Percentiles rank a stretch among this genome's conserved stretches.
Evolutionary conservation across 106 monocot species (phyloP).

Genomic region (Amphibolis antarctica): DNA sequence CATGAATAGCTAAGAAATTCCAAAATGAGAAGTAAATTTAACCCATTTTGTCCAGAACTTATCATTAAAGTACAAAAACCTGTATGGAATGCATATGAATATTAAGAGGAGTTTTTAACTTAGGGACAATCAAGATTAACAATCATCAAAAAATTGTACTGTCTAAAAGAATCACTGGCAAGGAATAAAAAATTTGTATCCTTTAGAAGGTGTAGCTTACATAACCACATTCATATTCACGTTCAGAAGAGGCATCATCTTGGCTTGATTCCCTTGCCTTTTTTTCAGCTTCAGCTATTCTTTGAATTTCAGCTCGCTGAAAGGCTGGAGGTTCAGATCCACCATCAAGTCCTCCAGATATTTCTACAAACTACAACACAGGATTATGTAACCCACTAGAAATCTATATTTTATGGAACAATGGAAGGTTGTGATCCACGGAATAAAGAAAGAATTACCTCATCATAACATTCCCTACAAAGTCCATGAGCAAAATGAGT

Average conservation of each 20-base stretch:
- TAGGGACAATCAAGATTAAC: too few species aligned
- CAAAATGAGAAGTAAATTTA: too few species aligned
- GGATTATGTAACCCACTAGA: not conserved
- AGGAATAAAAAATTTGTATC: too few species aligned
- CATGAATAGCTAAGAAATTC: too few species aligned
- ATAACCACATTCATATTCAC: not conserved
- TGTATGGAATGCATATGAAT: too few species aligned
- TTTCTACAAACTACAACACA: conserved; percentile 51
- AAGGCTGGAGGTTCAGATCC: conserved; percentile 92
- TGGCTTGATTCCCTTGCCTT: conserved; percentile 14
- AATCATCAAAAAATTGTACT: too few species aligned
- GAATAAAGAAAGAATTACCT: conserved; percentile 28
- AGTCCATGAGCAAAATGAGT: conserved; percentile 88
- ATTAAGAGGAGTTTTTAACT: too few species aligned
- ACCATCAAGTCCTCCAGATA: conserved; percentile 83
- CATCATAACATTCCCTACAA: conserved; percentile 63
- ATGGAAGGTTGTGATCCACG: not conserved
- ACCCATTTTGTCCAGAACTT: too few species aligned
- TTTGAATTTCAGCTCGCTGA: conserved; percentile 73
- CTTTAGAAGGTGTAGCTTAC: conserved; percentile 1
- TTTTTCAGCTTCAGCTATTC: conserved; percentile 22
- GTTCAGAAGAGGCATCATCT: conserved; percentile 9
- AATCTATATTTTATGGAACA: not conserved
- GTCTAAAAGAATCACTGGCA: too few species aligned
- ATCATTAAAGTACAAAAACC: too few species aligned